These are phyloP conservation scores for Euphrasia confusa DNA, from an alignment of 257 asterid species.

Conservation along the genomic window DNA sequence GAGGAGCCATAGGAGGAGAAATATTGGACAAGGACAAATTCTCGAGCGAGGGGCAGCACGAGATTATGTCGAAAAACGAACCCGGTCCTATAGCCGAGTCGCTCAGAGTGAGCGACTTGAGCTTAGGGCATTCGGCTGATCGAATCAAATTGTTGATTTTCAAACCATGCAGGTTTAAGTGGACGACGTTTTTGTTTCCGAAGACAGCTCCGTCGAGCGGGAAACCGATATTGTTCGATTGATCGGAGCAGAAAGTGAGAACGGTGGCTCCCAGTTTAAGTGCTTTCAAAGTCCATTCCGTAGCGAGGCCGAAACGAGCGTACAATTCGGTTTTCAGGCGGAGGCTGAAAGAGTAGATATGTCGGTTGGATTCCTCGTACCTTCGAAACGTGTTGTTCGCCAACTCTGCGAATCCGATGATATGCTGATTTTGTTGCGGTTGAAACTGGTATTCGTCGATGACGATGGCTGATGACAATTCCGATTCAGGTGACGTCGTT, in stretches of 20 bases:
- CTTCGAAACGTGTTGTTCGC: not conserved
- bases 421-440: too few species aligned
- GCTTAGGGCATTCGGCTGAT: not conserved
- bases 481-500: too few species aligned
- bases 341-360: not conserved
- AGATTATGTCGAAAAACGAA: not conserved
- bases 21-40: not conserved
- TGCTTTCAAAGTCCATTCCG: not conserved
- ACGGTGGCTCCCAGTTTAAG: not conserved
- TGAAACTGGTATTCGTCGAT: not conserved
- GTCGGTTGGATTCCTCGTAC: not conserved
- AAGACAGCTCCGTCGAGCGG: not conserved
- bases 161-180: not conserved
- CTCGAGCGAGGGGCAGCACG: not conserved
- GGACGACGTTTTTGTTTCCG: not conserved
- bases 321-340: not conserved
- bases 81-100: not conserved
- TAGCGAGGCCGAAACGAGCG: not conserved
- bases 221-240: not conserved
- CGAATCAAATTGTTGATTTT: not conserved
- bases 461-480: too few species aligned
- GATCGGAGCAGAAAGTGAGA: not conserved
- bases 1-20: too few species aligned
- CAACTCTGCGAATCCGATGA: not conserved
- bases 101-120: not conserved